Base-by-base conservation (phyloP, 2,329 filamentous ascomycete species). In the Aschersonia sp. region DNA sequence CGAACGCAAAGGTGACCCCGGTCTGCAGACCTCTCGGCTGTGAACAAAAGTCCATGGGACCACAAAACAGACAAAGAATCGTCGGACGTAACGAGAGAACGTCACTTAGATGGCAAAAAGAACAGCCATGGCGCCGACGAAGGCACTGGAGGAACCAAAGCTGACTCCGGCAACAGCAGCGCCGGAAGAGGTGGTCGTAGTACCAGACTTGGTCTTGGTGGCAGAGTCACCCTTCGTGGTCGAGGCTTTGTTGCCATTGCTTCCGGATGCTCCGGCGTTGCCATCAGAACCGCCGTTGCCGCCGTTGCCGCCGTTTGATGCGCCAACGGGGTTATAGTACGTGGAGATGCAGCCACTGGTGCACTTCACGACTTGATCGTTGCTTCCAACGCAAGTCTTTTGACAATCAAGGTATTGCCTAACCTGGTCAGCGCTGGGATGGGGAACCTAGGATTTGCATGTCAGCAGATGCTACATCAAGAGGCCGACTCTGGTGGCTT, bases 371-470 rank as follows among this genome's bases (percentile, higher is more conserved):
- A 20, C 20, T 20, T 20, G 20, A 20, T 20, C 20, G 20, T 20
- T 20, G 20, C 20, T 20, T 20, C 20, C 20, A 20, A 20, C 20
- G 20, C 20, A 20, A 2, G 1, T 20, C 20, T 20, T 20, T 20
- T 20, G 20, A 20, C 20, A 20, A 29, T 60, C 47, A 46, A 53
- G 53, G 65, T 77, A 85, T 50, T 65, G 67, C 5, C 69, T 54
- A 57, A 76, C 82, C 48, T 74, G 69, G 48, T 72, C 61, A 1
- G 1, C 1, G 61, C 69, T 60, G 52, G 74, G 75, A 61, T 65
- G 69, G 45, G 73, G 73, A 42, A 74, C 67, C 66, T 70, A 20
- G 20, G 20, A 20, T 20, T 20, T 20, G 20, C 20, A 2, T 20
- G 20, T 20, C 20, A 20, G 20, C 20, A 20, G 20, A 20, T 20